Conservation (phyloP, 768 basidiomycete genomes). For the Lanmaoa pseudosensibilis region DNA sequence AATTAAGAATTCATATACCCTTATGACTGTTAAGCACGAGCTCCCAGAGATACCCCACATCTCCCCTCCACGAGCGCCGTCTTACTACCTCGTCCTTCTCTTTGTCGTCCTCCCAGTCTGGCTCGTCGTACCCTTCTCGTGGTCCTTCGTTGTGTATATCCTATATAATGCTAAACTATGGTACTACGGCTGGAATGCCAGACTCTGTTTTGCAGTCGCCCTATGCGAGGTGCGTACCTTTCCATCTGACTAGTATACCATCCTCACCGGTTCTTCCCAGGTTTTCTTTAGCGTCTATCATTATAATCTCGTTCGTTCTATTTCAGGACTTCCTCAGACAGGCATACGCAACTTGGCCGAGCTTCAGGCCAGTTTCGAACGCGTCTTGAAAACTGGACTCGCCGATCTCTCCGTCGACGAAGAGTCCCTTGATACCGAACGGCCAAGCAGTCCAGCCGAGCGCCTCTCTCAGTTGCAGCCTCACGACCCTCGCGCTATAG, state of each 20-base stretch:
- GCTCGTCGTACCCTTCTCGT: slow-evolving; percentile 60
- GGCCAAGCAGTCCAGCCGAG: slow-evolving; percentile 65
- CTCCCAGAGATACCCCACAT: slow-evolving; percentile 39
- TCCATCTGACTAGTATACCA: neutral
- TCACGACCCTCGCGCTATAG: slow-evolving; percentile 69
- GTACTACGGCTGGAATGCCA: slow-evolving; percentile 41
- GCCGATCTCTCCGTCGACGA: slow-evolving; percentile 55
- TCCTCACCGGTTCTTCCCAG: slow-evolving; percentile 36
- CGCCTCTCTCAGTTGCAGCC: slow-evolving; percentile 53
- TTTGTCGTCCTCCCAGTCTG: slow-evolving; percentile 62
- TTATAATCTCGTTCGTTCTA: slow-evolving; percentile 45
- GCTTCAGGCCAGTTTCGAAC: slow-evolving; percentile 56
- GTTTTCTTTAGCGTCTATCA: slow-evolving; percentile 72
- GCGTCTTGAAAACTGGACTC: slow-evolving; percentile 67
- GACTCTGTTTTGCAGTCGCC: slow-evolving; percentile 47
- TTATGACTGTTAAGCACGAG: slow-evolving; percentile 1
- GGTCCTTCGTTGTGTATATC: slow-evolving; percentile 56
- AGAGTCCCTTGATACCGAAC: slow-evolving; percentile 46
- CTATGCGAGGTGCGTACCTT: slow-evolving; percentile 54
- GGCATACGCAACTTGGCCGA: slow-evolving; percentile 51
- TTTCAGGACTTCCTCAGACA: slow-evolving; percentile 47
- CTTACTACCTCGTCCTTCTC: slow-evolving; percentile 62
- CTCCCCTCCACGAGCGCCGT: slow-evolving; percentile 41
- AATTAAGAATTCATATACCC: slow-evolving; percentile 16
- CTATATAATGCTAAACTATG: slow-evolving; percentile 44